Evolutionary conservation across 805 yeast genomes (phyloP).

Genomic region (Spencermartinsiella europaea): DNA sequence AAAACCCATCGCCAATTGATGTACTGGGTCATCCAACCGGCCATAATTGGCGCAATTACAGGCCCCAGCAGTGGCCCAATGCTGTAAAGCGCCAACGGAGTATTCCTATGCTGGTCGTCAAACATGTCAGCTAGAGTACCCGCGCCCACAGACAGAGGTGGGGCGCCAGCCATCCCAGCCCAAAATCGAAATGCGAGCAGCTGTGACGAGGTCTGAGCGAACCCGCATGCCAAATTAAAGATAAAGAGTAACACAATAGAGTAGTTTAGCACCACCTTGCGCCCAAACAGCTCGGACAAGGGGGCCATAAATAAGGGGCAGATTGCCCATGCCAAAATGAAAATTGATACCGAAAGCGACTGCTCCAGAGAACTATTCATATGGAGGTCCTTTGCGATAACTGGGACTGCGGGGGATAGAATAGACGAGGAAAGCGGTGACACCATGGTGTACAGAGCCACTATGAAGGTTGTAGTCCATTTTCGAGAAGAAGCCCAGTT

Average conservation of each 20-base stretch:
- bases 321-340: conserved; percentile 64
- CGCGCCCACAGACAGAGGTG: conserved; percentile 65
- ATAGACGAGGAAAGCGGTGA: conserved; percentile 62
- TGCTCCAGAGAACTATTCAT: conserved; percentile 40
- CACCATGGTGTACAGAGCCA: conserved; percentile 50
- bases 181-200: conserved; percentile 55
- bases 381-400: conserved; percentile 42
- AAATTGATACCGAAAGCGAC: conserved; percentile 55
- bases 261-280: conserved; percentile 49
- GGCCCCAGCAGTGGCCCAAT: conserved; percentile 62
- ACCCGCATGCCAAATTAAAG: conserved; percentile 51
- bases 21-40: conserved; percentile 52
- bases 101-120: conserved; percentile 45
- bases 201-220: conserved; percentile 50
- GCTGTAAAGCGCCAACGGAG: conserved; percentile 52
- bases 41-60: conserved; percentile 40
- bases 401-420: conserved; percentile 53
- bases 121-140: conserved; percentile 63
- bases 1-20: conserved; percentile 61
- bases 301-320: conserved; percentile 68
- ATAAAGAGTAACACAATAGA: conserved; percentile 43
- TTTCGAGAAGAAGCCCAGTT: conserved; percentile 50
- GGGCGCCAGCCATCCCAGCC: conserved; percentile 64
- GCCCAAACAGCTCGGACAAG: conserved; percentile 60
- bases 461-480: conserved; percentile 41